A percentile compares a stretch with the other conserved stretches of the same genome.
Evolutionary conservation across 1,139 yeast species (phyloP).

Genomic region (Yamadazyma aaseri): DNA sequence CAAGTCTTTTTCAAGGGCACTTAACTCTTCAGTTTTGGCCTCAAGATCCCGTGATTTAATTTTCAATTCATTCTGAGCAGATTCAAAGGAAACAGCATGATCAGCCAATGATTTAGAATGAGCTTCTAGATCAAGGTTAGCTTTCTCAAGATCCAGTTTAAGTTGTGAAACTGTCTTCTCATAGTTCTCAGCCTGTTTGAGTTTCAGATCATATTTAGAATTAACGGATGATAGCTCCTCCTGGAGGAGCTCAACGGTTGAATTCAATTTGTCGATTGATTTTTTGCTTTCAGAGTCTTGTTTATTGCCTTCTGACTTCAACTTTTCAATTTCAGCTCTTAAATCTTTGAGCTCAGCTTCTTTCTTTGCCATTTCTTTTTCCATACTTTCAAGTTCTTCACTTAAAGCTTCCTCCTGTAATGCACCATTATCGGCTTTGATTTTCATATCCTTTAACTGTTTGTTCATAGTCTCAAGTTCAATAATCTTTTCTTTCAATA

Average conservation of each 20-base stretch:
- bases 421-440: slow-evolving; percentile 1
- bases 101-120: not conserved
- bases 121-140: slow-evolving; percentile 1
- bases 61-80: not conserved
- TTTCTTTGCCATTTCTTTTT: not conserved
- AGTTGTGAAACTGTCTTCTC: not conserved
- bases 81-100: slow-evolving; percentile 13
- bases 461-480: slow-evolving; percentile 23
- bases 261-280: not conserved
- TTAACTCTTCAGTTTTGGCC: not conserved
- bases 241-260: too few species aligned
- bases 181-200: not conserved
- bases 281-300: slow-evolving; percentile 1
- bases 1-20: too few species aligned
- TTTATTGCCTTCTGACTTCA: too few species aligned
- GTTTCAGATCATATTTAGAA: too few species aligned
- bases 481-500: not conserved
- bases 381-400: not conserved
- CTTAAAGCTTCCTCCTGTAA: slow-evolving; percentile 5
- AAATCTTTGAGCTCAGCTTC: slow-evolving; percentile 2
- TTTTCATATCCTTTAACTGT: slow-evolving; percentile 7
- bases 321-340: slow-evolving; percentile 1
- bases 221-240: too few species aligned
- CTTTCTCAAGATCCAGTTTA: slow-evolving; percentile 5
- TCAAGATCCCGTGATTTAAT: not conserved